Conservation (phyloP, 2,329 filamentous ascomycete genomes). For the Penicillium glabrum region DNA sequence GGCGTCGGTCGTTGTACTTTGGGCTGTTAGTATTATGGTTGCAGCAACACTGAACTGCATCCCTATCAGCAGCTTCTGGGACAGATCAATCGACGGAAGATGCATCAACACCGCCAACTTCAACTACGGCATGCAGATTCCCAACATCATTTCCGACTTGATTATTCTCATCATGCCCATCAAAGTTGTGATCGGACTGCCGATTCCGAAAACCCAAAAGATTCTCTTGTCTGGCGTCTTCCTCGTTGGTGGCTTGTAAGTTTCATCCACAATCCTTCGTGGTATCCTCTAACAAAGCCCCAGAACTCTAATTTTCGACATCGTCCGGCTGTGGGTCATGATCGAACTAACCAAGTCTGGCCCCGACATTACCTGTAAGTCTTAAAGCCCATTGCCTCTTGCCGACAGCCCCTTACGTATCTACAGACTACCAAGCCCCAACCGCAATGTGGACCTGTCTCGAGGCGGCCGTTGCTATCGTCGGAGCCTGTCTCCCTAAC, state of each 20-base stretch:
- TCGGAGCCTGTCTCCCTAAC: constrained; percentile 31
- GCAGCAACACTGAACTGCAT: constrained; percentile 25
- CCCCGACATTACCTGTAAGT: constrained; percentile 31
- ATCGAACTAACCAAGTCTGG: constrained; percentile 23
- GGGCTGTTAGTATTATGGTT: constrained; percentile 23
- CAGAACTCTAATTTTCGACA: constrained; percentile 27
- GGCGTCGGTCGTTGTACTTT: constrained; percentile 21
- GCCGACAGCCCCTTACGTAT: not conserved
- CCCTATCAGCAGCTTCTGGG: constrained; percentile 28
- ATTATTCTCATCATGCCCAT: constrained; percentile 29
- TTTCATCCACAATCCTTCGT: not conserved
- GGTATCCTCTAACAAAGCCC: not conserved
- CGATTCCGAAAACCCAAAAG: constrained; percentile 25
- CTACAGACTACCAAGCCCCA: constrained; percentile 29
- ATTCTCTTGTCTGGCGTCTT: constrained; percentile 28
- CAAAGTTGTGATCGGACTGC: constrained; percentile 26
- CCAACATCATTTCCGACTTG: constrained; percentile 31
- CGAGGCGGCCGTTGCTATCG: constrained; percentile 30
- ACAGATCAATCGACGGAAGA: constrained; percentile 19
- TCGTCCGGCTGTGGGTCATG: constrained; percentile 28
- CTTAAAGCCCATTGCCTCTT: not conserved
- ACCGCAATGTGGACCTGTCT: constrained; percentile 32
- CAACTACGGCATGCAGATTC: constrained; percentile 31
- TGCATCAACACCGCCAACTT: constrained; percentile 28
- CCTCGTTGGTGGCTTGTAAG: constrained; percentile 30